Evolutionary conservation across 2,329 filamentous ascomycete species (phyloP).

Genomic region (Coleophoma crateriformis): DNA sequence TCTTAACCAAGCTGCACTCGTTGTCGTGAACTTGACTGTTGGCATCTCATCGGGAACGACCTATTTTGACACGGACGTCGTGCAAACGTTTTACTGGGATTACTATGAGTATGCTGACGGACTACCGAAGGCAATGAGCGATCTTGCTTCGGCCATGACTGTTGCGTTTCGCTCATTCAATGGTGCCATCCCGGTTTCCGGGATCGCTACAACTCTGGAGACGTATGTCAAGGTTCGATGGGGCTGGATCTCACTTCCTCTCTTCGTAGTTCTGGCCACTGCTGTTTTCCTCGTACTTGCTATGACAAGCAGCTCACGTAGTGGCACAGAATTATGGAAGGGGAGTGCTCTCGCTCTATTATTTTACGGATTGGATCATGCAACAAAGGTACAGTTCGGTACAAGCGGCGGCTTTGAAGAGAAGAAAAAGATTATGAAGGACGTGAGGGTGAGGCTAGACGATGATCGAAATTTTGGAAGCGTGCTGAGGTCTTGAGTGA

Average conservation of each 20-base stretch:
- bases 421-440: neutral
- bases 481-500: neutral
- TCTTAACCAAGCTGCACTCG: neutral
- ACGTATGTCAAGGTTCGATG: slow-evolving; percentile 30
- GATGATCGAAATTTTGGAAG: neutral
- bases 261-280: slow-evolving; percentile 24
- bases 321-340: slow-evolving; percentile 27
- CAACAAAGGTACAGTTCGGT: slow-evolving; percentile 2
- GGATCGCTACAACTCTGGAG: slow-evolving; percentile 22
- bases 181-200: slow-evolving; percentile 19
- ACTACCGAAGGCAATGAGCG: slow-evolving; percentile 28
- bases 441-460: neutral
- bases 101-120: slow-evolving; percentile 31
- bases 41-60: neutral
- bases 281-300: slow-evolving; percentile 24
- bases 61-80: slow-evolving; percentile 24
- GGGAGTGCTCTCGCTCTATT: slow-evolving; percentile 29
- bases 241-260: slow-evolving; percentile 28
- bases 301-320: slow-evolving; percentile 19
- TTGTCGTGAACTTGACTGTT: neutral
- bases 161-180: slow-evolving; percentile 27
- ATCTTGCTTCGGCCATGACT: slow-evolving; percentile 29
- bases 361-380: slow-evolving; percentile 28
- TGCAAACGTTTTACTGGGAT: slow-evolving; percentile 34
- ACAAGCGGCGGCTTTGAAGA: neutral